A percentile compares a stretch with the other conserved stretches of the same genome.
These are phyloP conservation scores for Tuber melanosporum DNA, from an alignment of 495 filamentous ascomycete genomes.

Conservation along the genomic window DNA sequence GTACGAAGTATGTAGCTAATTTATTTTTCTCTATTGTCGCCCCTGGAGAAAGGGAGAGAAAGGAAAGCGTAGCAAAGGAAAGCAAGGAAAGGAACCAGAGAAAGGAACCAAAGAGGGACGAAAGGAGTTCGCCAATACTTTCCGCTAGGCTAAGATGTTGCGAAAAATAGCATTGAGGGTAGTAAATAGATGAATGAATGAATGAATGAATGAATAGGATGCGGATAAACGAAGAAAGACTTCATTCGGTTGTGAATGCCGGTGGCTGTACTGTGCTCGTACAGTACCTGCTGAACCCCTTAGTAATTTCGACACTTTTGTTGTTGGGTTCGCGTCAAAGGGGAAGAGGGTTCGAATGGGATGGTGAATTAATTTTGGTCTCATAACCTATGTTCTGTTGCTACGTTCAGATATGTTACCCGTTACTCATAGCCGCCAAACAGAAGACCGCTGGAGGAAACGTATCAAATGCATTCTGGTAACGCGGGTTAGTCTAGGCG, in stretches of 20 bases:
- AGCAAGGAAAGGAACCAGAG: not conserved
- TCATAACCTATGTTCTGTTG: not conserved
- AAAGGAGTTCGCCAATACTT: not conserved
- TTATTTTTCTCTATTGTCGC: not conserved
- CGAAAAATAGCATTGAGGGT: constrained; percentile 1
- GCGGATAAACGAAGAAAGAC: not conserved
- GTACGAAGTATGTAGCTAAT: not conserved
- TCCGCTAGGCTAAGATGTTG: not conserved
- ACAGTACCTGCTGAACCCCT: not conserved
- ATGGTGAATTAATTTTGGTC: not conserved
- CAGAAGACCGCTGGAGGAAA: not conserved
- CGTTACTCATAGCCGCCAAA: constrained; percentile 5
- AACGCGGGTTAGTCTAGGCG: not conserved
- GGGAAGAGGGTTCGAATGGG: not conserved
- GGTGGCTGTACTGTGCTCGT: not conserved
- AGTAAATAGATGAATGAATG: not conserved
- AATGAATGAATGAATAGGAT: not conserved
- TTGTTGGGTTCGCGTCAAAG: not conserved
- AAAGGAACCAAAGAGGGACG: not conserved
- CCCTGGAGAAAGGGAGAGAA: not conserved
- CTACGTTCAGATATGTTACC: not conserved
- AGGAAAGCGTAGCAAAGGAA: not conserved
- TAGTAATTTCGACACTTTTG: not conserved
- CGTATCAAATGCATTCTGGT: not conserved
- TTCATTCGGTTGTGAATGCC: not conserved